A percentile compares a stretch with the other conserved stretches of the same genome.
phyloP scores from a whole-genome alignment of 1,284 basidiomycete species.

The Takashimella tepidaria region DNA sequence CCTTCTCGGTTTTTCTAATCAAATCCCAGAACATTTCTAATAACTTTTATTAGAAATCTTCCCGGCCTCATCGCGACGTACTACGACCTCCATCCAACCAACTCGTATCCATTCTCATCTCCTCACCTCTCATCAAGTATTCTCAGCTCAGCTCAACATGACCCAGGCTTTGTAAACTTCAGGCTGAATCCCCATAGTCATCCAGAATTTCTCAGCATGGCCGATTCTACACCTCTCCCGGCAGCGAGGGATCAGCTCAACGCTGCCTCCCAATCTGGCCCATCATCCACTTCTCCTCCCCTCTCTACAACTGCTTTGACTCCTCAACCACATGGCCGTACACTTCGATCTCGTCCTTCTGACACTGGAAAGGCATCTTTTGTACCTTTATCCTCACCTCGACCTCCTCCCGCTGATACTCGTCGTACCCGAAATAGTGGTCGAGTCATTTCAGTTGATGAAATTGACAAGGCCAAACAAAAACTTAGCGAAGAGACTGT shows the following conservation, averaged over 20 bases:
- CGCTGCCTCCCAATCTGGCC: not conserved
- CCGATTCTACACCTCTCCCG: not conserved
- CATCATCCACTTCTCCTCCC: not conserved
- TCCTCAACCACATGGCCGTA: constrained; percentile 1
- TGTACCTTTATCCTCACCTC: not conserved
- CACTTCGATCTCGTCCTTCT: constrained; percentile 21
- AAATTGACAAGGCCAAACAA: constrained; percentile 20
- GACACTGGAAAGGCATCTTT: constrained; percentile 6
- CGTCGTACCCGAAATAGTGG: not conserved
- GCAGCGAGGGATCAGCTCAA: too few relatives aligned
- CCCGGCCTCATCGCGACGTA: not conserved
- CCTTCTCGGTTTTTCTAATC: not conserved
- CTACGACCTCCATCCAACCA: not conserved
- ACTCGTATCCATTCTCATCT: not conserved
- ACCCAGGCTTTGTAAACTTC: too few relatives aligned
- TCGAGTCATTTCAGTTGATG: constrained; percentile 18
- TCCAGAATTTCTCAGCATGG: too few relatives aligned
- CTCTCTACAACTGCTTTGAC: not conserved
- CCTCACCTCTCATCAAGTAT: too few relatives aligned
- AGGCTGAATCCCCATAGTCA: too few relatives aligned
- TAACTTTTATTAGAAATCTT: not conserved
- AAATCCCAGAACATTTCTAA: not conserved
- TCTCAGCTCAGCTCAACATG: too few relatives aligned
- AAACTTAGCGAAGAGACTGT: constrained; percentile 28
- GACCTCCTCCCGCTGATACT: not conserved